phyloP scores from a whole-genome alignment of 176 grass and related monocot species.

The Juncus inflexus region DNA sequence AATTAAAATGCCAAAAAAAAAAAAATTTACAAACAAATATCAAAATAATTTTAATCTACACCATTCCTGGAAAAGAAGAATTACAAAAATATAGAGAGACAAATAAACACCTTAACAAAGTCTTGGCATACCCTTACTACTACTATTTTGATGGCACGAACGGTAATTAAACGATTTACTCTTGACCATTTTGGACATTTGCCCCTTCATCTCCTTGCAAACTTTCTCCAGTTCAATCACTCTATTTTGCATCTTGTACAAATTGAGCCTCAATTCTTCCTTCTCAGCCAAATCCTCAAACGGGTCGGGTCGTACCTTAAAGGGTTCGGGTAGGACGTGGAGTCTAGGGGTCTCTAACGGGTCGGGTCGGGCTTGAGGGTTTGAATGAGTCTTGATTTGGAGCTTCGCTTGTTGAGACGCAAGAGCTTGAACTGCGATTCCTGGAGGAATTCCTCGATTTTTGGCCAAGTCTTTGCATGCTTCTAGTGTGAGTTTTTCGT shows the following conservation, averaged over 20 bases:
- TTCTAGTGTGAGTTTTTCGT: slow-evolving; percentile 82
- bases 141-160: slow-evolving; percentile 34
- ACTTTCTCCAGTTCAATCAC: slow-evolving; percentile 75
- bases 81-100: background rate
- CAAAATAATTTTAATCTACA: background rate
- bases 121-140: slow-evolving; percentile 51
- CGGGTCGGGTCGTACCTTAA: slow-evolving; percentile 4
- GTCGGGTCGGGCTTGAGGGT: slow-evolving; percentile 5
- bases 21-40: slow-evolving; percentile 20
- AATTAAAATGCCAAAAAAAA: background rate
- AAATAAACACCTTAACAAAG: slow-evolving; percentile 47
- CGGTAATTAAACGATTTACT: slow-evolving; percentile 35
- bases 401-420: slow-evolving; percentile 56
- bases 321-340: background rate
- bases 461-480: slow-evolving; percentile 90
- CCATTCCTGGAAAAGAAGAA: background rate
- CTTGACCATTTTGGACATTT: slow-evolving; percentile 60
- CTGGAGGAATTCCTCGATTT: slow-evolving; percentile 65
- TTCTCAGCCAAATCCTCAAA: slow-evolving; percentile 41
- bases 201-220: slow-evolving; percentile 72
- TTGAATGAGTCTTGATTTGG: slow-evolving; percentile 24
- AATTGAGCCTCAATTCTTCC: slow-evolving; percentile 51
- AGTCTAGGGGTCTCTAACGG: slow-evolving; percentile 37
- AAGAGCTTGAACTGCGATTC: slow-evolving; percentile 74
- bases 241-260: slow-evolving; percentile 69